Base-by-base conservation (phyloP, 371 early-diverging fungal species). In the Lichtheimia corymbifera region DNA sequence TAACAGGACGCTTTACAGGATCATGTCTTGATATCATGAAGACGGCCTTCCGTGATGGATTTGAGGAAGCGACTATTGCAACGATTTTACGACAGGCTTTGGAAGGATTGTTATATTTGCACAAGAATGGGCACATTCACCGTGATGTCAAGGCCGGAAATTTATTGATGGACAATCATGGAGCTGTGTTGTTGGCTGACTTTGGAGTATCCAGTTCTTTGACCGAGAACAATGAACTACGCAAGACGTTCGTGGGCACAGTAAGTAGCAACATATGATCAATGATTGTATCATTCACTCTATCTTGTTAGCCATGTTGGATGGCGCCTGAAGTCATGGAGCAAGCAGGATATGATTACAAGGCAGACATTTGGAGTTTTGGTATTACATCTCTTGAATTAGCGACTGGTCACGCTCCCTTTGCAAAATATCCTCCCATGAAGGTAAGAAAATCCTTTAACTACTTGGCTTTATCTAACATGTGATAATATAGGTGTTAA, bases 331-430 rank as follows among this genome's bases (percentile, higher is more conserved):
- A 87, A 66, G 87, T 90, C 24, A 85, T 88, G 86, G 85, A 87
- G 58, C 86, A 75, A 59, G 82, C 88, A 11, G 91, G 89, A 9
- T 95, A 96, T 71, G 88, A 92, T 69, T 89, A 83, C 66, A 91
- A 92, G 69, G 96, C 94, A 1, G 96, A 96, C 66, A 93, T 93
- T 58, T 96, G 95, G 93, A 89, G 90, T 55, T 92, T 96, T 72
- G 96, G 96, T 50, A 94, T 96, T 50, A 93, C 94, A 2, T 85
- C 92, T 0, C 70, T 94, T 52, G 96, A 96, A 70, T 77, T 96
- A 35, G 93, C 95, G 9, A 89, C 86, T 13, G 95, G 95, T 28
- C 90, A 91, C 59, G 95, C 96, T 25, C 96, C 96, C 6, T 94
- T 92, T 70, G 92, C 95, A 5, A 93, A 93, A 68, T 92, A 82